These are phyloP conservation scores for Pythium phragmitis DNA, from an alignment of 352 stramenopile species.

Conservation along the genomic window DNA sequence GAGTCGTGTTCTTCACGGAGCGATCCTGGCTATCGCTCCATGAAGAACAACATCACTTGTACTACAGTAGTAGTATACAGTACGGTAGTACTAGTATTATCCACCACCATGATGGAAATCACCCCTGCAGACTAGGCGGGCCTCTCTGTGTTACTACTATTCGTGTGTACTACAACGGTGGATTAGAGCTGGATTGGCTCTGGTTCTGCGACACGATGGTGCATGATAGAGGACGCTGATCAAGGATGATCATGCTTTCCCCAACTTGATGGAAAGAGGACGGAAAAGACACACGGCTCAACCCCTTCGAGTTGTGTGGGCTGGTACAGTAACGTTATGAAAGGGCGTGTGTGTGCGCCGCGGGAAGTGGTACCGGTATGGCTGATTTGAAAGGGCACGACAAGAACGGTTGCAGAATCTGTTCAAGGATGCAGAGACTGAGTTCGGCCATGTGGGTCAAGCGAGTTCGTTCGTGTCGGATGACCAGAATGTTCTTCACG, in stretches of 20 bases:
- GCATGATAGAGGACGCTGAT: not conserved
- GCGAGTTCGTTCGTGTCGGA: not conserved
- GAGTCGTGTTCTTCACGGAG: too few species aligned
- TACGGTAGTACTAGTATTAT: too few species aligned
- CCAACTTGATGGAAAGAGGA: not conserved
- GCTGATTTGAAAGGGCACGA: not conserved
- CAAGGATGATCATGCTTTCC: too few species aligned
- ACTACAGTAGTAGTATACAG: too few species aligned
- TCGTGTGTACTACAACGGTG: not conserved
- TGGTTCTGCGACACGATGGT: slow-evolving; percentile 7
- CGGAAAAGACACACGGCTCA: not conserved
- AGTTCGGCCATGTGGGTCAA: not conserved
- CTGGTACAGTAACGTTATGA: not conserved
- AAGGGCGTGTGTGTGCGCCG: too few species aligned
- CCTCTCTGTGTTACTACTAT: not conserved
- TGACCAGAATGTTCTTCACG: not conserved
- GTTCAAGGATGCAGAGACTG: too few species aligned
- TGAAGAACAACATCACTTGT: too few species aligned
- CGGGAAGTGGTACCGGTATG: not conserved
- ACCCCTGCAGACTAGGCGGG: too few species aligned
- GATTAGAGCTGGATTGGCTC: not conserved
- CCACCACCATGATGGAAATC: too few species aligned
- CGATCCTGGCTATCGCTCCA: too few species aligned
- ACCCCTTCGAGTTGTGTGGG: not conserved
- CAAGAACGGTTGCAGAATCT: not conserved